These are phyloP conservation scores for Mariannaea sp. DNA, from an alignment of 2,329 filamentous ascomycete species.

Conservation along the genomic window DNA sequence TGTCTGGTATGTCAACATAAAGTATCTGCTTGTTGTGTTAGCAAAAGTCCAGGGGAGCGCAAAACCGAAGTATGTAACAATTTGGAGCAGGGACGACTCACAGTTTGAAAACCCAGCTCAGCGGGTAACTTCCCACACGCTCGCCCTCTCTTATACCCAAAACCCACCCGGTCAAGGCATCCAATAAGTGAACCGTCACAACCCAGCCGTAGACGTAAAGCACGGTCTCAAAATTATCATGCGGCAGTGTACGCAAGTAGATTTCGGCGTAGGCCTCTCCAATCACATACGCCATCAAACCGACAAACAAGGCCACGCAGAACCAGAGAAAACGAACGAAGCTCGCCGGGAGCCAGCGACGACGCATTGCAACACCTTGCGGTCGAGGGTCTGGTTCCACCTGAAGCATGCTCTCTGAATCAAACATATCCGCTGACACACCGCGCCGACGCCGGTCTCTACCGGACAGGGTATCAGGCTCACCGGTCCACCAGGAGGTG, in stretches of 20 bases:
- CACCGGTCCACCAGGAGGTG: slow-evolving; percentile 67
- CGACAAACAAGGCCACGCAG: slow-evolving; percentile 65
- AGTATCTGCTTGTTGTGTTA: slow-evolving; percentile 53
- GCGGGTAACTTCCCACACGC: slow-evolving; percentile 70
- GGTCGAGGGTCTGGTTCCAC: slow-evolving; percentile 34
- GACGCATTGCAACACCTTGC: slow-evolving; percentile 49
- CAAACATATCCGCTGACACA: slow-evolving; percentile 44
- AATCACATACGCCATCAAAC: slow-evolving; percentile 67
- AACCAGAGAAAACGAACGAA: slow-evolving; percentile 74
- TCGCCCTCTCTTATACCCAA: slow-evolving; percentile 68
- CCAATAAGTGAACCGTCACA: slow-evolving; percentile 66
- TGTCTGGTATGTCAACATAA: slow-evolving; percentile 72
- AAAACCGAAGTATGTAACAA: too few relatives aligned
- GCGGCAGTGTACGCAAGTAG: slow-evolving; percentile 68
- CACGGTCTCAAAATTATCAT: slow-evolving; percentile 68
- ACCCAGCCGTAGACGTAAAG: slow-evolving; percentile 75
- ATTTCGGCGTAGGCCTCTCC: slow-evolving; percentile 73
- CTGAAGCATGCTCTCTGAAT: slow-evolving; percentile 44
- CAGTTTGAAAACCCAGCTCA: slow-evolving; percentile 74
- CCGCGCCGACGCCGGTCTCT: slow-evolving; percentile 50
- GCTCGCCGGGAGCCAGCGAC: slow-evolving; percentile 66
- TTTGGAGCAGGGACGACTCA: slow-evolving; percentile 48
- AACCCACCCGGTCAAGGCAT: slow-evolving; percentile 69
- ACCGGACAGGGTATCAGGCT: slow-evolving; percentile 53
- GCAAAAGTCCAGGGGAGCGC: not conserved